Evolutionary conservation across 805 yeast species (phyloP).

Genomic region (Isabelozyma heimii): DNA sequence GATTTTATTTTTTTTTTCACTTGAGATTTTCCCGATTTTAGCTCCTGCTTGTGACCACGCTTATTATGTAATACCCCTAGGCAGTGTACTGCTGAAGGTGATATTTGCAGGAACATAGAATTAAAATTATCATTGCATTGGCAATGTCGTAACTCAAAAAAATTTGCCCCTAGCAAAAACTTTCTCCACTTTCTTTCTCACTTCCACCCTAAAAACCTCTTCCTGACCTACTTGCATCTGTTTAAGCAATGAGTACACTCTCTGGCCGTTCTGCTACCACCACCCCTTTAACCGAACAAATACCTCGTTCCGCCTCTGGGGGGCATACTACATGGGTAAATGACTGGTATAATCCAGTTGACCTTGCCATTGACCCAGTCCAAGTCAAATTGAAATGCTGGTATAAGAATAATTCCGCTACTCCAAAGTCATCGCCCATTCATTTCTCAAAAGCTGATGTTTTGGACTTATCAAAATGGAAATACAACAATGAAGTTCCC

Average conservation of each 20-base stretch:
- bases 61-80: background rate
- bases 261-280: conserved; percentile 13
- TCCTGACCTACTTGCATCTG: background rate
- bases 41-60: background rate
- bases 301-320: background rate
- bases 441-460: conserved; percentile 32
- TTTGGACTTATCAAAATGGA: conserved; percentile 39
- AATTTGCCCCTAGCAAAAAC: background rate
- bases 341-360: conserved; percentile 35
- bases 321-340: conserved; percentile 30
- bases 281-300: background rate
- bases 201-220: background rate
- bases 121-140: no score
- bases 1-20: background rate
- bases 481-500: conserved; percentile 44
- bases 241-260: conserved; percentile 1
- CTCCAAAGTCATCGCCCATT: background rate
- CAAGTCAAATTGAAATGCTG: conserved; percentile 33
- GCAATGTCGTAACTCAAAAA: background rate
- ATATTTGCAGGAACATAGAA: background rate
- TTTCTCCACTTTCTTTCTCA: background rate
- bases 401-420: conserved; percentile 21
- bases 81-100: background rate
- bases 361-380: conserved; percentile 3
- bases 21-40: background rate